phyloP scores from a whole-genome alignment of 2,329 filamentous ascomycete genomes.

The Leptographium lundbergii region DNA sequence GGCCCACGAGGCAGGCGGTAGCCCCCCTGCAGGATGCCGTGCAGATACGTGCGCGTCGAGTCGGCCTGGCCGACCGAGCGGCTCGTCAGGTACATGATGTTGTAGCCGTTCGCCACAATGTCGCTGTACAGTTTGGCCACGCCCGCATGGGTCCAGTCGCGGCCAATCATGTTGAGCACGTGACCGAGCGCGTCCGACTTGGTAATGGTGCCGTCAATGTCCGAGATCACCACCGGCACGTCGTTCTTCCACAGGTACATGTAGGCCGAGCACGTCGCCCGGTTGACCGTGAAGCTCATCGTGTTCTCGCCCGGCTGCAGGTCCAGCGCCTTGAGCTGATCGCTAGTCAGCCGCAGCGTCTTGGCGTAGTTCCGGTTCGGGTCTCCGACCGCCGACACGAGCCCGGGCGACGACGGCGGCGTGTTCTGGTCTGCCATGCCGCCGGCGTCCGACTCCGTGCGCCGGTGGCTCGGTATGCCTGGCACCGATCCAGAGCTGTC shows the following conservation, averaged over 20 bases:
- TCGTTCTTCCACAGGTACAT: slow-evolving; percentile 93
- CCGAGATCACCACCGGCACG: slow-evolving; percentile 89
- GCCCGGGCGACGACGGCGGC: slow-evolving; percentile 57
- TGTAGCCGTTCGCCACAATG: slow-evolving; percentile 90
- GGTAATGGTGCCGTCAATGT: slow-evolving; percentile 97
- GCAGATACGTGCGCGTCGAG: slow-evolving; percentile 76
- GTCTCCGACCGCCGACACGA: slow-evolving; percentile 44
- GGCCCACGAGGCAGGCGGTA: slow-evolving; percentile 80
- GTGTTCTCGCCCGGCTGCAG: slow-evolving; percentile 78
- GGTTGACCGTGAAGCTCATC: slow-evolving; percentile 94
- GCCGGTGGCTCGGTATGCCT: slow-evolving; percentile 35
- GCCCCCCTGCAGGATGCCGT: slow-evolving; percentile 78
- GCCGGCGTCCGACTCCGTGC: slow-evolving; percentile 55
- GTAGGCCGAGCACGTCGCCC: slow-evolving; percentile 78
- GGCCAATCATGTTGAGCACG: slow-evolving; percentile 89
- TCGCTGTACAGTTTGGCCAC: slow-evolving; percentile 97
- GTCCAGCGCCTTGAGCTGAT: slow-evolving; percentile 78
- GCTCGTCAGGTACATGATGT: slow-evolving; percentile 95
- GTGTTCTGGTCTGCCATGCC: slow-evolving; percentile 32
- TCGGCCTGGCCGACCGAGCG: slow-evolving; percentile 90
- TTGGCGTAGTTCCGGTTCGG: slow-evolving; percentile 87
- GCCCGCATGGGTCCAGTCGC: slow-evolving; percentile 94
- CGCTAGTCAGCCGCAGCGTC: slow-evolving; percentile 85
- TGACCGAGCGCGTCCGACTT: slow-evolving; percentile 94
- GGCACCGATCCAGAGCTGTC: slow-evolving; percentile 47